phyloP scores from a whole-genome alignment of 2,329 filamentous ascomycete species.

The Helminthosporium solani region DNA sequence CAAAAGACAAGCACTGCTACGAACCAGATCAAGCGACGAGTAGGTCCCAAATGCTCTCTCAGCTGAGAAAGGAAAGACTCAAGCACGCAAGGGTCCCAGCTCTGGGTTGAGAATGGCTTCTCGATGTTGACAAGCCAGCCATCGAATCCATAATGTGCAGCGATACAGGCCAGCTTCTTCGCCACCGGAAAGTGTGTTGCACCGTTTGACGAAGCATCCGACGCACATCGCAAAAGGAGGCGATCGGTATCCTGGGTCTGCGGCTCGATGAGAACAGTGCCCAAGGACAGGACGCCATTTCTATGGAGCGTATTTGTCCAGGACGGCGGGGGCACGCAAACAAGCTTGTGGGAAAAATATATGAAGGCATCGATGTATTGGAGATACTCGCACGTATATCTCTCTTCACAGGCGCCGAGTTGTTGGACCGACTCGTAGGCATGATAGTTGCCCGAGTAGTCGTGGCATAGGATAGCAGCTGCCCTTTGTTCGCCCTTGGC shows the following conservation, averaged over 20 bases:
- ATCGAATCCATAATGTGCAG: conserved; percentile 47
- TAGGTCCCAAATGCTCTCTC: conserved; percentile 27
- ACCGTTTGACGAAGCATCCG: conserved; percentile 10
- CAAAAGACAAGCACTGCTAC: conserved; percentile 8
- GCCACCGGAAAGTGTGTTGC: conserved; percentile 37
- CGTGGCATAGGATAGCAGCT: conserved; percentile 41
- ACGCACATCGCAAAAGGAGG: conserved; percentile 21
- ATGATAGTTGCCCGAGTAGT: conserved; percentile 48
- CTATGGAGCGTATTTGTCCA: conserved; percentile 52
- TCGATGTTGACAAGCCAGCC: conserved; percentile 53
- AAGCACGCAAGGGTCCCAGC: conserved; percentile 34
- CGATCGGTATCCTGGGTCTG: conserved; percentile 38
- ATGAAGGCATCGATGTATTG: conserved; percentile 48
- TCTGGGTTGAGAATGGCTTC: conserved; percentile 40
- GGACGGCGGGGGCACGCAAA: conserved; percentile 47
- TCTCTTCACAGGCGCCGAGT: conserved; percentile 27
- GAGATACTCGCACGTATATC: conserved; percentile 48
- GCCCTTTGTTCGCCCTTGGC: conserved; percentile 13
- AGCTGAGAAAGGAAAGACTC: conserved; percentile 44
- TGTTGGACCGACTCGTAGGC: conserved; percentile 44
- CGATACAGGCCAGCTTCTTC: conserved; percentile 42
- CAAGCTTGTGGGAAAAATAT: conserved; percentile 53
- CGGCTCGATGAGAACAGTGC: conserved; percentile 48
- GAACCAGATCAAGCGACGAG: conserved; percentile 44
- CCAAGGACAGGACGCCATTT: conserved; percentile 47